Percentiles rank a stretch among this genome's conserved stretches.
These are phyloP conservation scores for Termitomyces sp. DNA, from an alignment of 768 basidiomycete species.

Conservation along the genomic window DNA sequence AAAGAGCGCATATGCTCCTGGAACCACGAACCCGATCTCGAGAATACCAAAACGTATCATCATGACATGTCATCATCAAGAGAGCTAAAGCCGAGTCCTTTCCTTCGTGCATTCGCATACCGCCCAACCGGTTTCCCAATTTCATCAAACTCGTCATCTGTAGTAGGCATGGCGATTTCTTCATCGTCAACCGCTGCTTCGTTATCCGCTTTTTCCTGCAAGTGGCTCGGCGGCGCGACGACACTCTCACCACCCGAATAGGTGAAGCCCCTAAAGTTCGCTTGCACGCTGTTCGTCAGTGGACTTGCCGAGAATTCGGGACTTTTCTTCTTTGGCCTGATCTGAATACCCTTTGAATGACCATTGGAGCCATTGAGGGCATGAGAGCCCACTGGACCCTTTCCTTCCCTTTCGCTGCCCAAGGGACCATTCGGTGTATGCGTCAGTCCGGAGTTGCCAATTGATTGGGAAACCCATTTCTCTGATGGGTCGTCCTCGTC, in stretches of 20 bases:
- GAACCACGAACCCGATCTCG: conserved; percentile 9
- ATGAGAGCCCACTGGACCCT: conserved; percentile 13
- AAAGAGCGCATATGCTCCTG: conserved; percentile 16
- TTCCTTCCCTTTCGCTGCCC: conserved; percentile 49
- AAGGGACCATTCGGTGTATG: conserved; percentile 79
- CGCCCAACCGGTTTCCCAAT: conserved; percentile 60
- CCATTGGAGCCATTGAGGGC: conserved; percentile 17
- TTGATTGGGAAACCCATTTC: conserved; percentile 56
- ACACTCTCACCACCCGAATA: conserved; percentile 76
- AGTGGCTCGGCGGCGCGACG: conserved; percentile 38
- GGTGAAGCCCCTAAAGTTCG: conserved; percentile 95
- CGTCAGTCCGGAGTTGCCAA: conserved; percentile 31
- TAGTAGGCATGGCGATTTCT: conserved; percentile 44
- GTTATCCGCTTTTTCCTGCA: conserved; percentile 44
- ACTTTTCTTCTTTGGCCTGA: conserved; percentile 45
- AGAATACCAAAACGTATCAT: conserved; percentile 6
- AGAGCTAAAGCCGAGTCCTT: conserved; percentile 39
- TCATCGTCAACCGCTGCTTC: conserved; percentile 54
- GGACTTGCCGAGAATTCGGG: conserved; percentile 54
- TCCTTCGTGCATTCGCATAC: conserved; percentile 57
- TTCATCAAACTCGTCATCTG: conserved; percentile 79
- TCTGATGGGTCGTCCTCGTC: conserved; percentile 69
- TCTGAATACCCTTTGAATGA: conserved; percentile 45
- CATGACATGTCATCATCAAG: conserved; percentile 36
- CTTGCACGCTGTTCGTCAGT: conserved; percentile 89